Percentiles rank a stretch among this genome's conserved stretches.
These are phyloP conservation scores for Fusarium sp. DNA, from an alignment of 2,329 filamentous ascomycete genomes.

Conservation along the genomic window DNA sequence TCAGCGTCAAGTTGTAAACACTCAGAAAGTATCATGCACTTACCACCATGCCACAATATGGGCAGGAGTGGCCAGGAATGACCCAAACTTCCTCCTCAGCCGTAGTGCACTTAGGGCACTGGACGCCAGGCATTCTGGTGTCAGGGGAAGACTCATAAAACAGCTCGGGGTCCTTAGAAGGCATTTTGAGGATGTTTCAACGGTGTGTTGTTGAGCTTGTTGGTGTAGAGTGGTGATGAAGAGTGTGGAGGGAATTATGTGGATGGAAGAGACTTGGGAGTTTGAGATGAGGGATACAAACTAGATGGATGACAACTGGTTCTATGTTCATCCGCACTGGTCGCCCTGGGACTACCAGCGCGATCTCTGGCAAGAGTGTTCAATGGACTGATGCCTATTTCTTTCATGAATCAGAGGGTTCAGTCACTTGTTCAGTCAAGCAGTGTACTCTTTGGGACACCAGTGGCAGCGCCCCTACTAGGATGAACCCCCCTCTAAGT, in stretches of 20 bases:
- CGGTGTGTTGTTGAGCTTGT: accelerated
- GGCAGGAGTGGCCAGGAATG: background rate
- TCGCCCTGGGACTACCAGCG: accelerated
- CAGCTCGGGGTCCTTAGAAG: background rate
- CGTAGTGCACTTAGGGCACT: background rate
- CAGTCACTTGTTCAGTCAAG: background rate
- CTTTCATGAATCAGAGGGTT: accelerated
- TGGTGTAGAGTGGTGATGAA: no score
- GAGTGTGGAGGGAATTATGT: accelerated
- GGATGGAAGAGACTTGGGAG: accelerated
- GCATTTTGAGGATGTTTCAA: accelerated
- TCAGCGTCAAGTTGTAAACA: accelerated
- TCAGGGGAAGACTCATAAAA: background rate
- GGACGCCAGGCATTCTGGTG: background rate
- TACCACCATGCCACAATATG: background rate
- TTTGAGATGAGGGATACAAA: background rate
- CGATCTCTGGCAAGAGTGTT: accelerated
- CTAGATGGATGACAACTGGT: accelerated
- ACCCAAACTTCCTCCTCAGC: background rate
- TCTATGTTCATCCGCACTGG: accelerated
- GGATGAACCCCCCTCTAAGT: no score
- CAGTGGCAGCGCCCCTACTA: background rate
- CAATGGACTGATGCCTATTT: accelerated
- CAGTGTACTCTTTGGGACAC: no score
- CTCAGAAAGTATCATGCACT: accelerated